Evolutionary conservation across 176 grass and related monocot genomes (phyloP), one percentile per base, ranked within the genome.

Genomic region (Ensete ventricosum): DNA sequence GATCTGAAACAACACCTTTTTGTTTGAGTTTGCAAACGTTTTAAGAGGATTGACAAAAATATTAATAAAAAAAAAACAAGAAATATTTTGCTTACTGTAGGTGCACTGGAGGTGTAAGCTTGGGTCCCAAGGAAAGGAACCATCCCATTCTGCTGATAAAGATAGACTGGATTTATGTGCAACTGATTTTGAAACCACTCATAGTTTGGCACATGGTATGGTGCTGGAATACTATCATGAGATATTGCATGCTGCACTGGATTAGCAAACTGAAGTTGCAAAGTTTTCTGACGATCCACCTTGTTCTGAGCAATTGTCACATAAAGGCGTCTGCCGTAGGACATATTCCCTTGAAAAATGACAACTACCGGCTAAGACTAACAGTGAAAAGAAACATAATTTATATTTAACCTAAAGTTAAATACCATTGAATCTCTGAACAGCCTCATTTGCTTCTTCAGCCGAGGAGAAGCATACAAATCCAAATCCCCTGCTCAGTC

Each of bases 401-500:
- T 11, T 72, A 52, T 11, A 72, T 24, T 26, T 1, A 75, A 34
- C 34, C 6, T 52, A 11, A 65, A 64, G 16, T 34, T 78, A 11
- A 24, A 54, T 78, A 78, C 77, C 77, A 69, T 78, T 78, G 8
- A 69, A 69, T 78, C 19, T 14, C 20, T 53, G 50, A 20, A 78
- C 51, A 58, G 64, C 77, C 1, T 34, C 22, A 17, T 48, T 70
- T 34, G 77, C 65, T 12, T 78, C 77, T 14, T 29, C 50, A 29
- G 26, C 3, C 9, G 77, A 78, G 11, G 53, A 78, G 64, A 78
- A 78, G 9, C 17, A 64, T 14, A 78, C 65, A 55, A 78, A 78
- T 69, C 77, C 77, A 57, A 70, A 69, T 21, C 77, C 77, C 77
- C 51, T 70, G 64, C 77, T 69, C 50, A 12, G 24, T 48, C 64